A percentile compares a stretch with the other conserved stretches of the same genome.
Conservation (phyloP, 768 basidiomycete species). For the Podaxis carcinomalis region DNA sequence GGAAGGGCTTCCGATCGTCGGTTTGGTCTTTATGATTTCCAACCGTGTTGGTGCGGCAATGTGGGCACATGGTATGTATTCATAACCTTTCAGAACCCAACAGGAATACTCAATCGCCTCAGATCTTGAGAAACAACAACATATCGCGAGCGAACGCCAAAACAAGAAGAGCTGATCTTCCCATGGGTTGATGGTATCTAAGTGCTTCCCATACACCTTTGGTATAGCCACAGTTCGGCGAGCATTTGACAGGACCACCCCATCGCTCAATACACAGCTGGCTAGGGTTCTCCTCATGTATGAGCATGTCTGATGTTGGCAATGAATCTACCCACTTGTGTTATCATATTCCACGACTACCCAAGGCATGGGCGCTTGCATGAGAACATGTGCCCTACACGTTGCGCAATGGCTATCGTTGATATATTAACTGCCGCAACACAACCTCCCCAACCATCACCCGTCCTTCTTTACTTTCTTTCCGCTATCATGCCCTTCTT, state of each 20-base stretch:
- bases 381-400: background rate
- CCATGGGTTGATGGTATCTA: background rate
- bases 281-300: background rate
- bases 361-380: background rate
- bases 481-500: background rate
- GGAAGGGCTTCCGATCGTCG: slow-evolving; percentile 78
- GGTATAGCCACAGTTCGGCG: background rate
- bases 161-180: background rate
- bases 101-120: background rate
- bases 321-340: background rate
- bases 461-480: background rate
- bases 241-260: background rate
- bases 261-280: background rate
- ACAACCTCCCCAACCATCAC: background rate
- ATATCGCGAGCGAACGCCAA: slow-evolving; percentile 31
- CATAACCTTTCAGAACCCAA: background rate
- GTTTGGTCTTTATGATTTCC: slow-evolving; percentile 77
- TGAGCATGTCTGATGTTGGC: background rate
- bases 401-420: background rate
- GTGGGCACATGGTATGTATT: slow-evolving; percentile 75
- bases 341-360: background rate
- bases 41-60: slow-evolving; percentile 91
- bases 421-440: background rate
- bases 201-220: background rate
- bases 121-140: slow-evolving; percentile 61